A percentile compares a stretch with the other conserved stretches of the same genome.
Evolutionary conservation across 176 grass and related monocot genomes (phyloP).

Genomic region (Ampelocalamus luodianensis): DNA sequence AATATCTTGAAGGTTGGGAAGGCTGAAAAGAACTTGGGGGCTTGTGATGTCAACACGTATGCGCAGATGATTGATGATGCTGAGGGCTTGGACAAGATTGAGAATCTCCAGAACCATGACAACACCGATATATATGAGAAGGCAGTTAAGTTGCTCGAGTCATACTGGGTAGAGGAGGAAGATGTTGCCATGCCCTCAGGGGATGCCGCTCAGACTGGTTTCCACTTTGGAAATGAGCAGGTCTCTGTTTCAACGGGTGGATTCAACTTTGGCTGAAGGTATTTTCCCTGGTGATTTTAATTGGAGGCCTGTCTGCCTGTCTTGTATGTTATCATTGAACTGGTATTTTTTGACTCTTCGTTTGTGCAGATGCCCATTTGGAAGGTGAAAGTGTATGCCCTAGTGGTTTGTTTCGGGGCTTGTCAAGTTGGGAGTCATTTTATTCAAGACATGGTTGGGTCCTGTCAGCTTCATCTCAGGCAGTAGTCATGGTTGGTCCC

Average conservation of each 20-base stretch:
- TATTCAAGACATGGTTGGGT: conserved; percentile 36
- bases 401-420: conserved; percentile 31
- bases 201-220: conserved; percentile 25
- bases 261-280: conserved; percentile 59
- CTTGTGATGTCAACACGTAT: conserved; percentile 53
- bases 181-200: conserved; percentile 28
- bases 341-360: background rate
- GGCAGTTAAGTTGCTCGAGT: conserved; percentile 52
- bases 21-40: conserved; percentile 40
- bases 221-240: conserved; percentile 32
- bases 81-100: conserved; percentile 69
- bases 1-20: conserved; percentile 64
- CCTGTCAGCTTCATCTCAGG: conserved; percentile 34
- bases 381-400: conserved; percentile 14
- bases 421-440: conserved; percentile 43
- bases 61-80: conserved; percentile 64
- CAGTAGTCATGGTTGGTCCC: background rate
- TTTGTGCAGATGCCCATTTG: background rate
- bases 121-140: conserved; percentile 54
- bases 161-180: conserved; percentile 52
- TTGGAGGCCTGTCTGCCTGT: background rate
- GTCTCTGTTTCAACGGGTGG: conserved; percentile 29
- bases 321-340: background rate
- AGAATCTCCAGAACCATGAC: conserved; percentile 63
- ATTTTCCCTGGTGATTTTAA: background rate